These are phyloP conservation scores for Achaetomiella virescens DNA, from an alignment of 495 filamentous ascomycete genomes.

Conservation along the genomic window DNA sequence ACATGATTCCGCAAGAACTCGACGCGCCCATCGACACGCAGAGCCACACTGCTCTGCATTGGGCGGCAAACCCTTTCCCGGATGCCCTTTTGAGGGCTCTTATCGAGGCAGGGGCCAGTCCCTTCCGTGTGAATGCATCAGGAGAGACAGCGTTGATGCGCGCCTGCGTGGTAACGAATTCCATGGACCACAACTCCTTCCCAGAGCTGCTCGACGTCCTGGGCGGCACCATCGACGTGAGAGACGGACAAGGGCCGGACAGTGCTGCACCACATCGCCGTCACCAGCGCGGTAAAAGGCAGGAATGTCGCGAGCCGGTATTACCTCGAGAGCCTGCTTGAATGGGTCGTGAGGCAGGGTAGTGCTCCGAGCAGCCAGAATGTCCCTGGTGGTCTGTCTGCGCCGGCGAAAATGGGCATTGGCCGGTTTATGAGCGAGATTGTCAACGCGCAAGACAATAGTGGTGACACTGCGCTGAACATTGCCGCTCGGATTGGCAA, in stretches of 20 bases:
- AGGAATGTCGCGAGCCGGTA: slow-evolving; percentile 78
- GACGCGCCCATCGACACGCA: slow-evolving; percentile 85
- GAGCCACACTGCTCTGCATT: slow-evolving; percentile 85
- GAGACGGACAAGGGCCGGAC: slow-evolving; percentile 84
- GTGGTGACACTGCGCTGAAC: slow-evolving; percentile 90
- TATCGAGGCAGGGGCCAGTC: slow-evolving; percentile 74
- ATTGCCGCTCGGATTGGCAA: slow-evolving; percentile 88
- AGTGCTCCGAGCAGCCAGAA: slow-evolving; percentile 57
- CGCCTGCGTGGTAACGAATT: slow-evolving; percentile 82
- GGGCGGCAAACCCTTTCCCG: slow-evolving; percentile 93
- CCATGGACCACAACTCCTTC: slow-evolving; percentile 71
- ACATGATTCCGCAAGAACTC: slow-evolving; percentile 70
- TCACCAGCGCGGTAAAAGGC: slow-evolving; percentile 89
- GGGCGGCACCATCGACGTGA: slow-evolving; percentile 82
- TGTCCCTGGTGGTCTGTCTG: slow-evolving; percentile 17
- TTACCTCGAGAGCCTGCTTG: slow-evolving; percentile 86
- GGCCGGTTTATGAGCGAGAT: slow-evolving; percentile 92
- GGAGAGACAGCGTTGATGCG: slow-evolving; percentile 92
- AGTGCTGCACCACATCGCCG: slow-evolving; percentile 90
- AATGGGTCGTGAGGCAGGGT: slow-evolving; percentile 85
- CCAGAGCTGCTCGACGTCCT: slow-evolving; percentile 83
- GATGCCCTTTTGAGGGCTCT: slow-evolving; percentile 72
- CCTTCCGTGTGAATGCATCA: slow-evolving; percentile 74
- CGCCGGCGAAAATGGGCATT: slow-evolving; percentile 64
- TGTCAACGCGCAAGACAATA: slow-evolving; percentile 86